These are phyloP conservation scores for Bothriochloa decipiens DNA, from an alignment of 176 grass and related monocot genomes.

Conservation along the genomic window DNA sequence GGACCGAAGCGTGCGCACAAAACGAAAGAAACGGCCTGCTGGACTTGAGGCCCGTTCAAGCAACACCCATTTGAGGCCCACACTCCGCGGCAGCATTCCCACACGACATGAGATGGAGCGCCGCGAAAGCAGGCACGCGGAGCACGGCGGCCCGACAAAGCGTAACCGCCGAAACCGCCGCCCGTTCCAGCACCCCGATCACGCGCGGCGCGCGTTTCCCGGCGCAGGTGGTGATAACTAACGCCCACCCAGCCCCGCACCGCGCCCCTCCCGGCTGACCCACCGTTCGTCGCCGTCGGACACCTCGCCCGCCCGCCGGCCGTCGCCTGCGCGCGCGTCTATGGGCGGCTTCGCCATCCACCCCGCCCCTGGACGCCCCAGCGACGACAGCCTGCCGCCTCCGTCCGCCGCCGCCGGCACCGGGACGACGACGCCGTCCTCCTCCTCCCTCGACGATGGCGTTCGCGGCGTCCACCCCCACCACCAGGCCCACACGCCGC, in stretches of 20 bases:
- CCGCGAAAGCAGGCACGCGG: background rate
- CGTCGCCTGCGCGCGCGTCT: background rate
- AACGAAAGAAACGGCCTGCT: background rate
- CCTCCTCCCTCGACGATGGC: background rate
- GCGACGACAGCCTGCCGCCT: constrained; percentile 11
- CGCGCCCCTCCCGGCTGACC: constrained; percentile 1
- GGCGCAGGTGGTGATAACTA: constrained; percentile 37
- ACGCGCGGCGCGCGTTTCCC: background rate
- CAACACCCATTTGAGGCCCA: background rate
- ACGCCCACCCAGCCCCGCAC: background rate
- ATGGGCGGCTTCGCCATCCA: constrained; percentile 45
- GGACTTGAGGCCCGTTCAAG: background rate
- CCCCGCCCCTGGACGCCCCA: background rate
- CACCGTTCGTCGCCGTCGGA: background rate
- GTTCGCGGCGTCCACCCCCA: background rate
- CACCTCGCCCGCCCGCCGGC: background rate
- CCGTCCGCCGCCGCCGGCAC: background rate
- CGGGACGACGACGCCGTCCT: background rate
- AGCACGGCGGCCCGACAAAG: constrained; percentile 33
- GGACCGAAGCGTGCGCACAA: no score
- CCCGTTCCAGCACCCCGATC: background rate
- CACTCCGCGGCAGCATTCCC: background rate
- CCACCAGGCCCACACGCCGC: background rate
- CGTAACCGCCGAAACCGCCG: constrained; percentile 35
- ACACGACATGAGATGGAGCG: background rate